These are phyloP conservation scores for Podaxis mareebaensis DNA, from an alignment of 768 basidiomycete species.

Conservation along the genomic window DNA sequence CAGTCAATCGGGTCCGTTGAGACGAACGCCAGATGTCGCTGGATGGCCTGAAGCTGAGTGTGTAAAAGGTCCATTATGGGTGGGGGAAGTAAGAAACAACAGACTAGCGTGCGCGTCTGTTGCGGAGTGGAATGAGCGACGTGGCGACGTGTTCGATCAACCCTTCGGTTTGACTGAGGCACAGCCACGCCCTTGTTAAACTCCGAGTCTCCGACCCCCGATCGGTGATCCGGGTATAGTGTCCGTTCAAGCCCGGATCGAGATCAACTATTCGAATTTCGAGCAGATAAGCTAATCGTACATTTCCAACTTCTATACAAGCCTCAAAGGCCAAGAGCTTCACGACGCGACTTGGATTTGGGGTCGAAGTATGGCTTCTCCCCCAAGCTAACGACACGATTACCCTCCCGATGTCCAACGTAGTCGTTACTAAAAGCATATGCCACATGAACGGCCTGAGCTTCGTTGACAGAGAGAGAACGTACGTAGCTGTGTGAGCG, in stretches of 20 bases:
- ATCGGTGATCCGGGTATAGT: too few species aligned
- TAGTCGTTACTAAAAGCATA: constrained; percentile 33
- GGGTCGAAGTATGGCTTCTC: constrained; percentile 54
- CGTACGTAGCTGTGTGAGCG: constrained; percentile 48
- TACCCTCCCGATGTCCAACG: constrained; percentile 39
- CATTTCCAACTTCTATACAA: too few species aligned
- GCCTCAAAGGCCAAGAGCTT: constrained; percentile 17
- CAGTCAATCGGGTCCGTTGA: constrained; percentile 74
- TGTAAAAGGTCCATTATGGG: constrained; percentile 64
- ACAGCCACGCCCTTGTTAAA: not conserved
- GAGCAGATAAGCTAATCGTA: too few species aligned
- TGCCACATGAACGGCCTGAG: not conserved
- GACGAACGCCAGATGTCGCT: constrained; percentile 70
- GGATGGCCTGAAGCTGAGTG: constrained; percentile 53
- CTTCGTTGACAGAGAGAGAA: not conserved
- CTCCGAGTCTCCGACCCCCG: too few species aligned
- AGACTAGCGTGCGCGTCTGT: not conserved
- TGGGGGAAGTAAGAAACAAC: constrained; percentile 16
- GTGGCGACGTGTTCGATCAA: constrained; percentile 1
- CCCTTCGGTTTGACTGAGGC: not conserved
- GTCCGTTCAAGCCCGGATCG: too few species aligned
- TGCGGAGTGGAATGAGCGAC: not conserved
- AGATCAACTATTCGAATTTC: too few species aligned
- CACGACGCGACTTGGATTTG: constrained; percentile 34
- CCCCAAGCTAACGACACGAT: constrained; percentile 54